Percentiles rank a stretch among this genome's conserved stretches.
Evolutionary conservation across 805 yeast species (phyloP).

Genomic region (Pichia nanzhaoensis): DNA sequence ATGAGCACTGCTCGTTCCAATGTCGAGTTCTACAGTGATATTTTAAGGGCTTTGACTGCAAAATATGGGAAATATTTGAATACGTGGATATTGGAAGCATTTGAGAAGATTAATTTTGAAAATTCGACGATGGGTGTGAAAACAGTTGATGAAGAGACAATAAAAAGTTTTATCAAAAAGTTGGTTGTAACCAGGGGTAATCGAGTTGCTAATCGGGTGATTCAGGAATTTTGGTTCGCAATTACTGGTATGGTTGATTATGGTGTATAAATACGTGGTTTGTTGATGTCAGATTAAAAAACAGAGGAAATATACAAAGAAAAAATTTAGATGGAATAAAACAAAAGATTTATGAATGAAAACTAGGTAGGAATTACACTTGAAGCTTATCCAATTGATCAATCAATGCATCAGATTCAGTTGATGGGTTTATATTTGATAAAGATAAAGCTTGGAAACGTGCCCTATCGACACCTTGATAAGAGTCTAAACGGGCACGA

Average conservation of each 20-base stretch:
- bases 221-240: conserved; percentile 60
- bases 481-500: conserved; percentile 77
- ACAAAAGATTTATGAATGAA: background rate
- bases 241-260: conserved; percentile 49
- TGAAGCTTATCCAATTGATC: conserved; percentile 35
- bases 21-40: conserved; percentile 49
- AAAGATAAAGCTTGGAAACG: conserved; percentile 63
- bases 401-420: conserved; percentile 55
- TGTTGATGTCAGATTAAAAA: background rate
- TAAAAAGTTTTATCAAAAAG: conserved; percentile 39
- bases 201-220: conserved; percentile 47
- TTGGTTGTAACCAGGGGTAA: conserved; percentile 59
- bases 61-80: conserved; percentile 36
- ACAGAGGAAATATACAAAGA: conserved; percentile 1
- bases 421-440: conserved; percentile 45
- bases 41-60: conserved; percentile 36
- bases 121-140: conserved; percentile 21
- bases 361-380: conserved; percentile 15
- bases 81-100: conserved; percentile 37
- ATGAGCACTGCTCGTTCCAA: conserved; percentile 52
- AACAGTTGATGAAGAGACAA: conserved; percentile 28
- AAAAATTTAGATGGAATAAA: background rate
- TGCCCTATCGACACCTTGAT: conserved; percentile 69
- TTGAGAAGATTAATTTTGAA: conserved; percentile 25
- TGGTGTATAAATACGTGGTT: conserved; percentile 6